Evolutionary conservation across 2,329 filamentous ascomycete genomes (phyloP).

Genomic region (Fusarium solani-melongenae): DNA sequence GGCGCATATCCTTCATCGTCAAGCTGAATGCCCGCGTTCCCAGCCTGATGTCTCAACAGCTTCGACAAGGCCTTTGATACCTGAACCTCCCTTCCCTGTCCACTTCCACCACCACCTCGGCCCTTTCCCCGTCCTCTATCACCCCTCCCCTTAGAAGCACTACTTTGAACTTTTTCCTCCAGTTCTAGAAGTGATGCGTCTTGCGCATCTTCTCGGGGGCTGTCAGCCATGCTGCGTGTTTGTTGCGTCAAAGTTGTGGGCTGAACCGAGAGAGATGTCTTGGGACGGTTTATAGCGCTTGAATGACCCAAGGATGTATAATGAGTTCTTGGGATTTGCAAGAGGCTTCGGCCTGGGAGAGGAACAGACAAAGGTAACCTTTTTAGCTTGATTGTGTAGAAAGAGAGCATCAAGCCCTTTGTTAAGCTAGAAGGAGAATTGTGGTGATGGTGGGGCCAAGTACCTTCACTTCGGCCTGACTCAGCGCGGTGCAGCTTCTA

Average conservation of each 20-base stretch:
- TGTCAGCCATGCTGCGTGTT: conserved; percentile 32
- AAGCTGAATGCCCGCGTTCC: conserved; percentile 65
- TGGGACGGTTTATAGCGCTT: not conserved
- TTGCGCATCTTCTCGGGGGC: conserved; percentile 1
- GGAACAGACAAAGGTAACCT: not conserved
- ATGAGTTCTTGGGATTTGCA: not conserved
- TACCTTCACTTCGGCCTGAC: conserved; percentile 34
- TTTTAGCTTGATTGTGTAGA: not conserved
- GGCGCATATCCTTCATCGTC: conserved; percentile 70
- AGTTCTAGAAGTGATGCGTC: conserved; percentile 30
- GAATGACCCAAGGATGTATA: not conserved
- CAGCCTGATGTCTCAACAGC: conserved; percentile 67
- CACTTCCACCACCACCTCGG: conserved; percentile 46
- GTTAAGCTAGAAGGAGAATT: not conserved
- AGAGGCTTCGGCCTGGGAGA: not conserved
- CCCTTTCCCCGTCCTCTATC: conserved; percentile 40
- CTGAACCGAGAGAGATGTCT: not conserved
- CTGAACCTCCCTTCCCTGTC: conserved; percentile 56
- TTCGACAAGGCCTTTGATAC: conserved; percentile 66
- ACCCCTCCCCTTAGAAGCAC: conserved; percentile 30
- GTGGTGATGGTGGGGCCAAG: conserved; percentile 1
- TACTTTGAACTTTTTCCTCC: conserved; percentile 42
- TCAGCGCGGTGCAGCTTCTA: conserved; percentile 31
- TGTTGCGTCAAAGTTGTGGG: not conserved
- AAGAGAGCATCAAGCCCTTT: conserved; percentile 7